Percentiles rank a stretch among this genome's conserved stretches.
These are phyloP conservation scores for Microcyclospora tardicrescens DNA, from an alignment of 2,329 filamentous ascomycete species.

Conservation along the genomic window DNA sequence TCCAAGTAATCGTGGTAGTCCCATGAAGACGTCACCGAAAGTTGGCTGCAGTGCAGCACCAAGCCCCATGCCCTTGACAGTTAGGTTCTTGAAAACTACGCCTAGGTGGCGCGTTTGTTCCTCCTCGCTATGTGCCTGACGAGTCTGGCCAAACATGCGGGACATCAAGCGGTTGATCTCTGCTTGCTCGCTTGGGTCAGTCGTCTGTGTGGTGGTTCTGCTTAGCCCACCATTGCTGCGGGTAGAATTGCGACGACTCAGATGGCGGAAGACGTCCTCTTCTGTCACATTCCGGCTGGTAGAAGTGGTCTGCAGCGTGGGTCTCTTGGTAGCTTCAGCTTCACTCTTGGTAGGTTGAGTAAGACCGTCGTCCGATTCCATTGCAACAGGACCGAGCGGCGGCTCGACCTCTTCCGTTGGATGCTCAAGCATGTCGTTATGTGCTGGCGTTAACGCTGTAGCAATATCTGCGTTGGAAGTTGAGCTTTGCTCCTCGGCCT, in stretches of 20 bases:
- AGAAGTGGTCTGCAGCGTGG: constrained; percentile 1
- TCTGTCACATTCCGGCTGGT: constrained; percentile 28
- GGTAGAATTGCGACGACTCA: constrained; percentile 38
- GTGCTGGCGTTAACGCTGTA: too few species aligned
- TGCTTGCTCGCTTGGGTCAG: constrained; percentile 28
- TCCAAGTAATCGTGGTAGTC: constrained; percentile 41
- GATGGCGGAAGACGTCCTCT: constrained; percentile 38
- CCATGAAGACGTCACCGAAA: constrained; percentile 46
- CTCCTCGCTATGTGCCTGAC: constrained; percentile 54
- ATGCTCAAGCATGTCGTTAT: constrained; percentile 1
- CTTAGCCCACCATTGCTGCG: constrained; percentile 16
- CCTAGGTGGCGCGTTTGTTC: constrained; percentile 57
- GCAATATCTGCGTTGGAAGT: too few species aligned
- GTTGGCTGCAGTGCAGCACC: constrained; percentile 50
- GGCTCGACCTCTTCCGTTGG: constrained; percentile 10
- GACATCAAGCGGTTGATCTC: constrained; percentile 53
- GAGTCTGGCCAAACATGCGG: constrained; percentile 54
- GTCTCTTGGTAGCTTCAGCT: background rate
- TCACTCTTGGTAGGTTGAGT: too few species aligned
- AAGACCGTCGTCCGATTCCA: too few species aligned
- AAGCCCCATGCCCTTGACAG: constrained; percentile 46
- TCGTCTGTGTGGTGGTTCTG: constrained; percentile 8
- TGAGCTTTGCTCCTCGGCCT: too few species aligned
- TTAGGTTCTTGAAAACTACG: constrained; percentile 51
- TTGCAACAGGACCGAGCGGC: background rate